Base-by-base conservation (phyloP, 2,329 filamentous ascomycete species). In the Ophiocordyceps camponoti-saundersi region DNA sequence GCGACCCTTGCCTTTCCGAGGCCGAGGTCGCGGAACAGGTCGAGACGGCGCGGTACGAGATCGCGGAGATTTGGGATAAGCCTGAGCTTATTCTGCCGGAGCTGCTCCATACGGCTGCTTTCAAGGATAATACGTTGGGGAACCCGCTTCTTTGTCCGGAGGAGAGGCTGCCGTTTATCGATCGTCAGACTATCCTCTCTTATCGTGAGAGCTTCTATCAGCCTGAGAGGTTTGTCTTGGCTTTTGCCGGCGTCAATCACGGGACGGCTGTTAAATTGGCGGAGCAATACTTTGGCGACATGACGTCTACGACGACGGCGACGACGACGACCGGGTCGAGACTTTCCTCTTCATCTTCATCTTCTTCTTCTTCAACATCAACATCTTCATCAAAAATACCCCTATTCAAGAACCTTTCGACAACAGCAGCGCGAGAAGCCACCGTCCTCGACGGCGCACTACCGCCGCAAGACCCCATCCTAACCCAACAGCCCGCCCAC, bases 41-140 rank as follows among this genome's bases (percentile, higher is more conserved):
- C 21, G 79, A 85, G 60, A 96, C 90, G 7, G 92, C 90, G 10
- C 79, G 89, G 46, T 98, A 96, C 61, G 92, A 98, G 67, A 92
- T 98, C 61, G 79, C 80, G 22, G 92, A 96, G 69, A 96, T 98
- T 48, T 98, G 92, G 92, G 82, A 83, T 56, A 96, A 94, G 71
- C 89, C 92, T 0, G 90, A 96, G 58, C 75, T 98, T 48, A 96
- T 98, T 55, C 69, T 98, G 50, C 92, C 92, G 0, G 92, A 98
- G 66, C 68, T 98, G 55, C 82, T 96, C 36, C 92, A 98, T 63
- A 92, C 89, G 69, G 88, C 92, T 11, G 92, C 89, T 2, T 98
- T 86, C 67, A 92, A 88, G 69, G 85, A 92, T 60, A 96, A 98
- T 66, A 96, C 92, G 0, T 72, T 98, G 13, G 92, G 92, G 36